These are phyloP conservation scores for Phanerochaete sordida DNA, from an alignment of 768 basidiomycete species.

Conservation along the genomic window DNA sequence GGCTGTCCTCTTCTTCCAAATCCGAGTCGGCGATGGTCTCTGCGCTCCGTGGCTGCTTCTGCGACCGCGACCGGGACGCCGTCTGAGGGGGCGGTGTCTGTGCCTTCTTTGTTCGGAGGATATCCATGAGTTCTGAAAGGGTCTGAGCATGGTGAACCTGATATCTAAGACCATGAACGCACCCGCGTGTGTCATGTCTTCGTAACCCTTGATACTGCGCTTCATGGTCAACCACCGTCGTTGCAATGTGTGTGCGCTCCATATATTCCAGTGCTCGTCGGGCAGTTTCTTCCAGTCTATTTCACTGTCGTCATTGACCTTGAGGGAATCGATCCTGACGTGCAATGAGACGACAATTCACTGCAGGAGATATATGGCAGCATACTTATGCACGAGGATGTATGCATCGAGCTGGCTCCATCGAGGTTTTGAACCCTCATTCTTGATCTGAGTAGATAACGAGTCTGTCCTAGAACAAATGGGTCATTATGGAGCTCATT, in stretches of 20 bases:
- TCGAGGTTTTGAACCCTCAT: conserved; percentile 62
- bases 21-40: conserved; percentile 32
- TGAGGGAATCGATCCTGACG: conserved; percentile 65
- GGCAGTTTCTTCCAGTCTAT: conserved; percentile 80
- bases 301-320: conserved; percentile 77
- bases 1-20: conserved; percentile 15
- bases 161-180: conserved; percentile 14
- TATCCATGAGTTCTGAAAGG: conserved; percentile 72
- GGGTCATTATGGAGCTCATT: neutral
- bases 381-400: conserved; percentile 79
- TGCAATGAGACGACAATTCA: neutral
- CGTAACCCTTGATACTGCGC: conserved; percentile 67
- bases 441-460: conserved; percentile 68
- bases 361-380: conserved; percentile 8
- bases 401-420: conserved; percentile 78
- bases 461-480: conserved; percentile 66
- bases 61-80: conserved; percentile 17
- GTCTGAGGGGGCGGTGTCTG: conserved; percentile 40
- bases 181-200: conserved; percentile 82
- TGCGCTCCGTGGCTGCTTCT: conserved; percentile 28
- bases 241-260: conserved; percentile 79
- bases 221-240: conserved; percentile 83
- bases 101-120: conserved; percentile 70
- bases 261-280: conserved; percentile 77
- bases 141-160: neutral